Percentiles rank a stretch among this genome's conserved stretches.
Conservation (phyloP, 2,329 filamentous ascomycete genomes). For the Penicillium sp. region DNA sequence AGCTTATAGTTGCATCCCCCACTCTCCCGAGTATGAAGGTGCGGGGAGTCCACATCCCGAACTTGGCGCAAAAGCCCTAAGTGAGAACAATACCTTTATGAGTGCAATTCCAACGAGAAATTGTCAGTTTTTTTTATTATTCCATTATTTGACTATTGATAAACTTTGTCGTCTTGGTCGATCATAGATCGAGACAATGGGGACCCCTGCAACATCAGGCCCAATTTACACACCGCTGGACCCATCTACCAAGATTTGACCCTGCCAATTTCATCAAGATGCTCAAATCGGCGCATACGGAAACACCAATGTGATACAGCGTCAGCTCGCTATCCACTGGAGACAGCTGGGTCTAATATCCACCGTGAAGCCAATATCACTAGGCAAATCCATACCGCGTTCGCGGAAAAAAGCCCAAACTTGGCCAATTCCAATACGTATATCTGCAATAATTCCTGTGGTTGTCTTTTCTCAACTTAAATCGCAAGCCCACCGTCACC, state of each 20-base stretch:
- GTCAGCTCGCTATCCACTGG: constrained; percentile 3
- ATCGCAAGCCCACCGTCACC: not conserved
- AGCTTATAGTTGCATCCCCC: constrained; percentile 4
- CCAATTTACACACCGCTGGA: not conserved
- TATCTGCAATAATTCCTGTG: not conserved
- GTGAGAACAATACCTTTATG: not conserved
- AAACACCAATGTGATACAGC: constrained; percentile 10
- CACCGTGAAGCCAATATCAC: constrained; percentile 8
- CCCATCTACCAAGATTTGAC: not conserved
- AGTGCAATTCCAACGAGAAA: not conserved
- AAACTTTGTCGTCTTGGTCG: not conserved
- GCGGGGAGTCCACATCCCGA: constrained; percentile 16
- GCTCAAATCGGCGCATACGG: not conserved
- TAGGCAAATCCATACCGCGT: not conserved
- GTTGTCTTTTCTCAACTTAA: not conserved
- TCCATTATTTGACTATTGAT: not conserved
- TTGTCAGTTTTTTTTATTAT: not conserved
- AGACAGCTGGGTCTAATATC: constrained; percentile 11
- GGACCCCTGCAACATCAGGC: not conserved
- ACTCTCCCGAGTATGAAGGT: constrained; percentile 2
- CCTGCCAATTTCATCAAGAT: not conserved
- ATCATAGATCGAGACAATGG: not conserved
- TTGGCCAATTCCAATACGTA: not conserved
- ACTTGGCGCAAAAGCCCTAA: constrained; percentile 2
- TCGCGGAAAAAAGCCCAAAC: not conserved